Evolutionary conservation across 2,329 filamentous ascomycete species (phyloP), one percentile per base, ranked within the genome.

Genomic region (Arthrobotrys entomopaga): DNA sequence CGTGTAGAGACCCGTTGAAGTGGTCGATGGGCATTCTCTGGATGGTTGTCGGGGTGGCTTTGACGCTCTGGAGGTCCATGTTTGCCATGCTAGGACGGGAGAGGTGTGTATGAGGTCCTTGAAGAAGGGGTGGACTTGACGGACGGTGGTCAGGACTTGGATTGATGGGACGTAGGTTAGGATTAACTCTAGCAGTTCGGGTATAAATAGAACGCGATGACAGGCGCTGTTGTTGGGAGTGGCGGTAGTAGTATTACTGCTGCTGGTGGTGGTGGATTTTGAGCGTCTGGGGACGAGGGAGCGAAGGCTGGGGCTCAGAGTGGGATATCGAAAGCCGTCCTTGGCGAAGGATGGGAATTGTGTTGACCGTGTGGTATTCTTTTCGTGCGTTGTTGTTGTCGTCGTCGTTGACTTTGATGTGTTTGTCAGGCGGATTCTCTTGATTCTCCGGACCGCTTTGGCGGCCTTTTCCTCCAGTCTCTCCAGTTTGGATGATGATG

Each of bases 71-170:
- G 70, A 74, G 42, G 70, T 74, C 70, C 70, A 74, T 7, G 70
- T 74, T 50, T 74, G 70, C 70, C 70, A 74, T 24, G 70, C 70
- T 10, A 74, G 43, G 2, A 58, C 53, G 2, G 70, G 70, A 0
- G 70, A 74, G 1, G 63, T 61, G n/a, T 57, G 56, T 2, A 74
- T 61, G 8, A 74, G 50, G 16, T 66, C 63, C 24, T 74, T 74
- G 52, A 74, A 74, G 43, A 74, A 74, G 15, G 70, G 70, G 46
- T 74, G 70, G 13, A 74, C 70, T 49, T 74, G 70, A 8, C 70
- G 70, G 50, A 74, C 56, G 11, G n/a, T 74, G 34, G 70, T 74
- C 29, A 74, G 63, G 38, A 74, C 57, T 63, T 74, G 63, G 15
- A 74, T 57, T n/a, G 70, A 67, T 8, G 70, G 70, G 15, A 74